phyloP scores from a whole-genome alignment of 768 basidiomycete species.

The Panus rudis region DNA sequence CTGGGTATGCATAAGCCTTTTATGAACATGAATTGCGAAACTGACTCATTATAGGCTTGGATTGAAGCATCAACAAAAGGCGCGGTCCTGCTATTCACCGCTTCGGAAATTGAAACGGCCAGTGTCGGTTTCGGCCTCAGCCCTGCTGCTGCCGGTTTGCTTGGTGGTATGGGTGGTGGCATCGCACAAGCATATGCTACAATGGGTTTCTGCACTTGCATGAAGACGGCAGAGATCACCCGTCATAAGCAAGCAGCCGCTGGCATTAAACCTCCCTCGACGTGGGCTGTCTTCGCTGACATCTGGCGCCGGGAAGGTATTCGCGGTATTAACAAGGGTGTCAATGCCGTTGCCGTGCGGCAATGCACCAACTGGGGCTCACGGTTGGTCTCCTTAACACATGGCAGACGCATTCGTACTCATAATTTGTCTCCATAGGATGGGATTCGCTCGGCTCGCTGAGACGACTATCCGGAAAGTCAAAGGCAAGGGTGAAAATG shows the following conservation, averaged over 20 bases:
- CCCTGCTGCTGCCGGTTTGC: conserved; percentile 76
- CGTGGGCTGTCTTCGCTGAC: conserved; percentile 91
- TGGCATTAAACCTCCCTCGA: conserved; percentile 84
- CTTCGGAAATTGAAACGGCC: conserved; percentile 85
- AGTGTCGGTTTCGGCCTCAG: conserved; percentile 59
- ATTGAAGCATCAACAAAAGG: conserved; percentile 99
- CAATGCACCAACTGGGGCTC: conserved; percentile 94
- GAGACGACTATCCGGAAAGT: conserved; percentile 72
- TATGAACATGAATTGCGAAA: not conserved
- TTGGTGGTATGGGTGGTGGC: conserved; percentile 98
- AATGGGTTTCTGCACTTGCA: conserved; percentile 99
- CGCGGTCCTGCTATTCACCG: conserved; percentile 91
- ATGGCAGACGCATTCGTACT: not conserved
- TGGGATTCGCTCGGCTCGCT: conserved; percentile 94
- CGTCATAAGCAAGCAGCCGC: conserved; percentile 84
- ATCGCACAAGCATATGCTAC: conserved; percentile 97
- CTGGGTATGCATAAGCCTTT: conserved; percentile 59
- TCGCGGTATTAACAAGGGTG: conserved; percentile 97
- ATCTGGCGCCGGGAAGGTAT: conserved; percentile 93
- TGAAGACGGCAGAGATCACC: conserved; percentile 99
- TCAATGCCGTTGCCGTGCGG: conserved; percentile 88
- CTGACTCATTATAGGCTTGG: conserved; percentile 66
- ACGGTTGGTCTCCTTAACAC: conserved; percentile 43
- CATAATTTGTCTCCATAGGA: conserved; percentile 40
- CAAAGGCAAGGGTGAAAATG: conserved; percentile 72